Evolutionary conservation across 1,284 basidiomycete genomes (phyloP).

Genomic region (Cronartium quercuum): DNA sequence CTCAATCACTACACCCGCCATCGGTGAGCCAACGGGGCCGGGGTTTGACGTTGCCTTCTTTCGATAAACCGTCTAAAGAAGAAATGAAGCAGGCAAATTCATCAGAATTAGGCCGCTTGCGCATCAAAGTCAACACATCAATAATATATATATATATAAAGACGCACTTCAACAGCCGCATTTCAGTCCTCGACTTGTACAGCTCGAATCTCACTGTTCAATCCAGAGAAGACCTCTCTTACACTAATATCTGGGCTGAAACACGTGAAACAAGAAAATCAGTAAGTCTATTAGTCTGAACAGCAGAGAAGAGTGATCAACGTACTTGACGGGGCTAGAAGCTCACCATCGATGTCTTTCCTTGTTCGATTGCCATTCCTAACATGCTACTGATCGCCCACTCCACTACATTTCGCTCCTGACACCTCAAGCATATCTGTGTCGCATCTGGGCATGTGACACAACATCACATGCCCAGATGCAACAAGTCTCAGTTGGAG

Average conservation of each 20-base stretch:
- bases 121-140: too few species aligned
- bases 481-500: background rate
- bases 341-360: slow-evolving; percentile 96
- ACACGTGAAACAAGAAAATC: too few species aligned
- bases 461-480: too few species aligned
- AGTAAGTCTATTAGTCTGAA: too few species aligned
- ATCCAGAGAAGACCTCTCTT: slow-evolving; percentile 95
- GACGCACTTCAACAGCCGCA: slow-evolving; percentile 70
- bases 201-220: slow-evolving; percentile 63
- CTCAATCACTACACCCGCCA: slow-evolving; percentile 91
- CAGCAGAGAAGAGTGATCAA: background rate
- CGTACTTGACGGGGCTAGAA: slow-evolving; percentile 72
- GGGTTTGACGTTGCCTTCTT: slow-evolving; percentile 90
- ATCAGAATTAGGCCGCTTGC: too few species aligned
- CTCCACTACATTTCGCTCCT: slow-evolving; percentile 97
- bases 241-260: slow-evolving; percentile 68
- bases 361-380: slow-evolving; percentile 93
- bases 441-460: too few species aligned
- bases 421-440: too few species aligned
- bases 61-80: slow-evolving; percentile 63
- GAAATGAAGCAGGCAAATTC: too few species aligned
- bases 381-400: slow-evolving; percentile 99
- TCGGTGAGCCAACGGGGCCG: slow-evolving; percentile 77
- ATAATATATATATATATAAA: background rate
- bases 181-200: slow-evolving; percentile 91